Evolutionary conservation across 495 filamentous ascomycete genomes (phyloP).

Genomic region (Aspergillus sparsus): DNA sequence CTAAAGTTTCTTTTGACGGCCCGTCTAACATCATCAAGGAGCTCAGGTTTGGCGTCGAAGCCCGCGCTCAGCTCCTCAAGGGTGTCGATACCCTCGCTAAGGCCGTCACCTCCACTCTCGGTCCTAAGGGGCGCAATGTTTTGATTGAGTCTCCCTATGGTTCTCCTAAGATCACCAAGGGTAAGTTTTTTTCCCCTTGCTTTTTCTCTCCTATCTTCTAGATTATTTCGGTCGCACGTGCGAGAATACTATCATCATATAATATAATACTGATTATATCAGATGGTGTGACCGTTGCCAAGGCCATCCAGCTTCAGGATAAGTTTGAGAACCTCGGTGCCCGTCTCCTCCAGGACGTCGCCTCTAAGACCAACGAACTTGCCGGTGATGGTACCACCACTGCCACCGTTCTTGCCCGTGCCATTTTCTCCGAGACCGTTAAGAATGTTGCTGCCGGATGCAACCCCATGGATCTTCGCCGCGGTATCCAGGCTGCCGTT

Average conservation of each 20-base stretch:
- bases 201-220: conserved; percentile 10
- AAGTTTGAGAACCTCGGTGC: conserved; percentile 99
- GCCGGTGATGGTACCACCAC: conserved; percentile 98
- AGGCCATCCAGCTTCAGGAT: conserved; percentile 90
- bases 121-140: conserved; percentile 97
- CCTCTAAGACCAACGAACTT: conserved; percentile 98
- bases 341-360: conserved; percentile 93
- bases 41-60: conserved; percentile 97
- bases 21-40: conserved; percentile 61
- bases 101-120: conserved; percentile 94
- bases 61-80: conserved; percentile 79
- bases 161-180: conserved; percentile 99
- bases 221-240: neutral
- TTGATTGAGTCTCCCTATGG: conserved; percentile 97
- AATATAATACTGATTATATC: conserved; percentile 33
- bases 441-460: conserved; percentile 99
- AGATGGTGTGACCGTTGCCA: conserved; percentile 96
- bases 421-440: conserved; percentile 99
- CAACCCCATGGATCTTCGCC: conserved; percentile 98
- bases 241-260: conserved; percentile 5
- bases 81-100: conserved; percentile 97
- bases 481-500: conserved; percentile 95
- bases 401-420: conserved; percentile 92
- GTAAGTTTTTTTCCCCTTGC: conserved; percentile 49
- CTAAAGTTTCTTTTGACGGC: conserved; percentile 18